phyloP scores from a whole-genome alignment of 164 flowering plant species.

The Chloranthus sessilifolius region DNA sequence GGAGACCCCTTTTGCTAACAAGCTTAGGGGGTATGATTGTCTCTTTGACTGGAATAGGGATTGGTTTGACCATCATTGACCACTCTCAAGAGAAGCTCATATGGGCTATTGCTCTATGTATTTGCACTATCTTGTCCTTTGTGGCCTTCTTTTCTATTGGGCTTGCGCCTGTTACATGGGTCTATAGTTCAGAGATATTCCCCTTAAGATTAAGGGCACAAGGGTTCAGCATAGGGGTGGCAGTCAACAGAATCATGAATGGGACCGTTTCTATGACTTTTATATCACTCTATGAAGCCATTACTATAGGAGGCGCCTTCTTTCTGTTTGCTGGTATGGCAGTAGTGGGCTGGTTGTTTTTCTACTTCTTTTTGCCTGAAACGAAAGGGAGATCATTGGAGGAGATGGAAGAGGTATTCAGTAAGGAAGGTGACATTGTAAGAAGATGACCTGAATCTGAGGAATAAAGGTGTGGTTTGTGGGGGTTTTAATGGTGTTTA shows the following conservation, averaged over 20 bases:
- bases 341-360: constrained; percentile 41
- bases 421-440: too few relatives aligned
- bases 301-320: constrained; percentile 55
- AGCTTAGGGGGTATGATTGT: constrained; percentile 55
- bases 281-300: constrained; percentile 38
- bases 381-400: constrained; percentile 60
- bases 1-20: constrained; percentile 50
- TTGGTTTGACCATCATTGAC: constrained; percentile 31
- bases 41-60: constrained; percentile 31
- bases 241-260: constrained; percentile 45
- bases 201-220: constrained; percentile 60
- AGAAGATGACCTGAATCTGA: too few relatives aligned
- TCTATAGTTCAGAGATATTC: constrained; percentile 68
- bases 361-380: constrained; percentile 52
- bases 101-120: constrained; percentile 45
- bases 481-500: too few relatives aligned
- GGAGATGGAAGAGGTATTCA: constrained; percentile 50
- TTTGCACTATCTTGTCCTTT: constrained; percentile 28
- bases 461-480: too few relatives aligned
- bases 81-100: constrained; percentile 21
- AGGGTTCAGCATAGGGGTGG: constrained; percentile 50
- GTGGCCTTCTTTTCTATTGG: constrained; percentile 66
- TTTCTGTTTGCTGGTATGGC: constrained; percentile 45
- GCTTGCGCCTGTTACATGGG: constrained; percentile 81
- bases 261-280: constrained; percentile 57